Percentiles rank a stretch among this genome's conserved stretches.
Conservation (phyloP, 176 grass and related monocot species). For the Metroxylon sagu region DNA sequence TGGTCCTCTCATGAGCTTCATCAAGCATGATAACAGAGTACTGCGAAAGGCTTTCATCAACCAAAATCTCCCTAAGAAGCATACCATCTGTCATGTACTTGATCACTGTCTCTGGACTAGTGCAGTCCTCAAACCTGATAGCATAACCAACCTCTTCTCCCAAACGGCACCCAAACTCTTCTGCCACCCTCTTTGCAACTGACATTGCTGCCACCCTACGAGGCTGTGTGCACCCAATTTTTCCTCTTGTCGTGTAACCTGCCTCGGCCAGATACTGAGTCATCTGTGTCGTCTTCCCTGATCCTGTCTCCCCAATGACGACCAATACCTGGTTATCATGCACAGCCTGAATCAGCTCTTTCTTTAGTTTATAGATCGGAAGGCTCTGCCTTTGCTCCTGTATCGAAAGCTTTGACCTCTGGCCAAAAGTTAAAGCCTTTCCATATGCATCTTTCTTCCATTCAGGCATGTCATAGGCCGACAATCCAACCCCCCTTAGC, state of each 20-base stretch:
- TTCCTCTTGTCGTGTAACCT: conserved; percentile 80
- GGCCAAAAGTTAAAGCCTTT: conserved; percentile 76
- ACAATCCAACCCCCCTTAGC: conserved; percentile 73
- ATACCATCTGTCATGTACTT: conserved; percentile 99
- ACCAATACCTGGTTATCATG: conserved; percentile 95
- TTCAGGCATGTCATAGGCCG: conserved; percentile 90
- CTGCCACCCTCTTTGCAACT: conserved; percentile 86
- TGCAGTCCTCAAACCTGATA: conserved; percentile 92
- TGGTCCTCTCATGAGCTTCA: conserved; percentile 96
- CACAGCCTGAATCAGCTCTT: conserved; percentile 88
- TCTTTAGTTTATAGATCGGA: conserved; percentile 88
- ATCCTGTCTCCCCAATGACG: conserved; percentile 91
- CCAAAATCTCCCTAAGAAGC: conserved; percentile 91
- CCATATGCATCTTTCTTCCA: conserved; percentile 98
- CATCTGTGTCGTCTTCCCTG: conserved; percentile 89
- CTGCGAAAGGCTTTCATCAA: conserved; percentile 76
- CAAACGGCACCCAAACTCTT: conserved; percentile 84
- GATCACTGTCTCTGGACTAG: conserved; percentile 83
- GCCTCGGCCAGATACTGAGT: conserved; percentile 88
- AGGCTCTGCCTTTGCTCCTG: conserved; percentile 90
- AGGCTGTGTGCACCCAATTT: conserved; percentile 95
- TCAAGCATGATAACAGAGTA: conserved; percentile 98
- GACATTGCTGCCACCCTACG: conserved; percentile 87
- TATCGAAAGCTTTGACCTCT: conserved; percentile 77
- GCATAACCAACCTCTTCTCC: conserved; percentile 95